These are phyloP conservation scores for Cenchrus fungigraminus DNA, from an alignment of 176 grass and related monocot species.

Conservation along the genomic window DNA sequence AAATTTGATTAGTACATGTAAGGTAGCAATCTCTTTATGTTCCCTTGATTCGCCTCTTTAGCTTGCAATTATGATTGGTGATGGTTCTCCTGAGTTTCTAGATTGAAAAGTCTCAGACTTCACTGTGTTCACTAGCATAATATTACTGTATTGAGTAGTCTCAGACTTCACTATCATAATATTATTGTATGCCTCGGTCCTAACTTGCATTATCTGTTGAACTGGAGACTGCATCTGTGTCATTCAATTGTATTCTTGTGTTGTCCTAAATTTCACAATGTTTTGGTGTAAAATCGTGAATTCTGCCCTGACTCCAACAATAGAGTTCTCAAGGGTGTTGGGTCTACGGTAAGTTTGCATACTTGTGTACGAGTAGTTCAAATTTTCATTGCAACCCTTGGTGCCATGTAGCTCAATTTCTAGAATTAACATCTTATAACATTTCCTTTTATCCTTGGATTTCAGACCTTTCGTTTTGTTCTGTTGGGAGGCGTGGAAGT, in stretches of 20 bases:
- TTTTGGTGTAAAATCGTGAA: slow-evolving; percentile 97
- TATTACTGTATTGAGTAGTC: not conserved
- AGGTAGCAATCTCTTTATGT: slow-evolving; percentile 9
- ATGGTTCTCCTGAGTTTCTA: not conserved
- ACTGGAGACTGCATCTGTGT: slow-evolving; percentile 58
- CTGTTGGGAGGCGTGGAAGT: slow-evolving; percentile 85
- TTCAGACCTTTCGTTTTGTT: slow-evolving; percentile 90
- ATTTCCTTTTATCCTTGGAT: not conserved
- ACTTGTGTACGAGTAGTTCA: not conserved
- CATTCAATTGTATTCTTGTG: slow-evolving; percentile 73
- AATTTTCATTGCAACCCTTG: not conserved
- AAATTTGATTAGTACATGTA: not conserved
- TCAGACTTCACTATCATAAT: not conserved
- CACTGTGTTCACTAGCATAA: not conserved
- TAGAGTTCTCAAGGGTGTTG: slow-evolving; percentile 97
- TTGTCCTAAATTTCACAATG: slow-evolving; percentile 95
- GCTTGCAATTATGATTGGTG: not conserved
- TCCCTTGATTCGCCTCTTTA: not conserved
- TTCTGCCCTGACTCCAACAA: slow-evolving; percentile 93
- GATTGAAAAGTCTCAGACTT: not conserved
- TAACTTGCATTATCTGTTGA: not conserved
- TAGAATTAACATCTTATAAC: not conserved
- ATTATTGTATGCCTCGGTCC: slow-evolving; percentile 21
- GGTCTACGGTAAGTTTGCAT: slow-evolving; percentile 68
- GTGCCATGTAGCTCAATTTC: not conserved